Percentiles rank a stretch among this genome's conserved stretches.
These are phyloP conservation scores for Mollisia scopiformis DNA, from an alignment of 2,329 filamentous ascomycete genomes.

Conservation along the genomic window DNA sequence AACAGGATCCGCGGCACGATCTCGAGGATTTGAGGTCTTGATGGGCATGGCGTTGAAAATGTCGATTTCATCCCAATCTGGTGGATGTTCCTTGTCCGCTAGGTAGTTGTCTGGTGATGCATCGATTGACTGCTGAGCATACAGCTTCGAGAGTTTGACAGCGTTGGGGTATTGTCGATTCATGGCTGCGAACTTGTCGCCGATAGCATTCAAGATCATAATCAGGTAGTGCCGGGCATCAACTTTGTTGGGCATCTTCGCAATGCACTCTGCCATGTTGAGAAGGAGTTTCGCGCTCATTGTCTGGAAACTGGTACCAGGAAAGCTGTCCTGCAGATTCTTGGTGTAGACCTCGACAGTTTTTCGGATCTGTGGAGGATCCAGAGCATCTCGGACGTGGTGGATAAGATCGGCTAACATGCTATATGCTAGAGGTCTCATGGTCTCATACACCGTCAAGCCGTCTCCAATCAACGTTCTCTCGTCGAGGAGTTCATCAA, in stretches of 20 bases:
- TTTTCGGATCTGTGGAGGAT: constrained; percentile 87
- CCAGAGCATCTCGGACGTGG: constrained; percentile 88
- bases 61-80: constrained; percentile 97
- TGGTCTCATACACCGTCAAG: constrained; percentile 93
- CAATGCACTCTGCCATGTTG: constrained; percentile 98
- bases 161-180: constrained; percentile 95
- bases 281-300: constrained; percentile 98
- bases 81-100: constrained; percentile 76
- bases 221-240: constrained; percentile 95
- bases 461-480: constrained; percentile 94
- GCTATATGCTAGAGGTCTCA: constrained; percentile 93
- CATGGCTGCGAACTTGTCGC: constrained; percentile 98
- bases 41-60: constrained; percentile 97
- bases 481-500: constrained; percentile 93
- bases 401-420: constrained; percentile 99
- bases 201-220: constrained; percentile 97
- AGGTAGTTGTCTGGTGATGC: constrained; percentile 77
- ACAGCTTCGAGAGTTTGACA: constrained; percentile 84
- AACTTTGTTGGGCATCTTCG: constrained; percentile 88
- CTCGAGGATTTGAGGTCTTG: constrained; percentile 88
- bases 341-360: constrained; percentile 97
- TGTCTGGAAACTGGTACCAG: constrained; percentile 97
- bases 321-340: constrained; percentile 93
- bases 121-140: constrained; percentile 66
- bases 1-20: constrained; percentile 87